Evolutionary conservation across 2,329 filamentous ascomycete species (phyloP), one percentile per base, ranked within the genome.

Genomic region (Stachybotrys echinatus): DNA sequence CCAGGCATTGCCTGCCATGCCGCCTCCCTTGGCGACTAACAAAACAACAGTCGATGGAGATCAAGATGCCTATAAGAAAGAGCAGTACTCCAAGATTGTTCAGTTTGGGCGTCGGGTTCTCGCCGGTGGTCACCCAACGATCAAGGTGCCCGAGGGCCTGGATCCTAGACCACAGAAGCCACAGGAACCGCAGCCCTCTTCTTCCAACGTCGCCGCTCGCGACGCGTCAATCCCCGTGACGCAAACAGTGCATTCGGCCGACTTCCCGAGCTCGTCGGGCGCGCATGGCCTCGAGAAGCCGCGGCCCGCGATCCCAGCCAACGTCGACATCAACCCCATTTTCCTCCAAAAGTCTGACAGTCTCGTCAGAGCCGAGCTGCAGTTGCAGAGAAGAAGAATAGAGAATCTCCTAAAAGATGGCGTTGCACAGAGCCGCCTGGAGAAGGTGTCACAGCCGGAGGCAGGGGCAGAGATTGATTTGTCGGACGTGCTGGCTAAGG

Each of bases 291-390:
- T n/a, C 10, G 17, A n/a, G 17, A 10, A 40, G 38, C 17, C 17
- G n/a, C 8, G 17, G 17, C 17, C 17, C 38, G 10, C 19, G 12
- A 3, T 40, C 3, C 38, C 38, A 8, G 70, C 73, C 52, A 80
- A 77, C 55, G 82, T 84, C 52, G 84, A 86, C 67, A 88, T 94
- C 71, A 83, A 95, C 66, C 89, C 90, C 46, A 84, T 95, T 53
- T 77, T 95, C 58, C 77, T 95, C 67, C 86, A 89, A 63, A 96
- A 96, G 69, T 92, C 91, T 58, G 87, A 90, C 64, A 84, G 89
- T 64, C 75, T 95, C 58, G 83, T 94, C 64, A 87, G 84, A 71
- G 89, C 90, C 62, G 90, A 95, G 70, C 74, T 89, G 53, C 83
- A 87, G 64, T 70, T 92, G 55, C 89, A 90, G 69, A 84, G 92